Evolutionary conservation across 208 protist species (phyloP).

Genomic region (Acanthamoeba royreba): DNA sequence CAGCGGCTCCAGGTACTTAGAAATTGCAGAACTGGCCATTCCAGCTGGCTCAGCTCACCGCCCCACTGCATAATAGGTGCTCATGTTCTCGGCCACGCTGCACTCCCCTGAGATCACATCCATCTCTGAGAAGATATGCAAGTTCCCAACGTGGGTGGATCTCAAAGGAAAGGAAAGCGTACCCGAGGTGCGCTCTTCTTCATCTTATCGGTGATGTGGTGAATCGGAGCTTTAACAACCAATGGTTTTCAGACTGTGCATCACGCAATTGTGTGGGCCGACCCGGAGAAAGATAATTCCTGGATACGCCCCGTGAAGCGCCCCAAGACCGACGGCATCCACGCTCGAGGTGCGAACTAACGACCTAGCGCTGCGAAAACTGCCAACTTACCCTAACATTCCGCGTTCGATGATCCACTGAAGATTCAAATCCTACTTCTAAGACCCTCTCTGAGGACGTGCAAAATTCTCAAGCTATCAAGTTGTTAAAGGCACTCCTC

Average conservation of each 20-base stretch:
- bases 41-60: neutral
- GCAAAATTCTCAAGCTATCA: conserved; percentile 64
- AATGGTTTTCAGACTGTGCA: conserved; percentile 65
- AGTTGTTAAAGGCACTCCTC: conserved; percentile 52
- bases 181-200: conserved; percentile 25
- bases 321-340: conserved; percentile 63
- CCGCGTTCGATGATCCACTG: neutral
- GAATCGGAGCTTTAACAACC: neutral
- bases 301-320: neutral
- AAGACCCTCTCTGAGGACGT: conserved; percentile 12
- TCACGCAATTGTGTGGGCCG: conserved; percentile 64
- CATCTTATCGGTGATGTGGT: neutral
- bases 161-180: conserved; percentile 74
- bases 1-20: conserved; percentile 55
- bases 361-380: neutral
- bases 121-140: conserved; percentile 59
- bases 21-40: no score
- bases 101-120: conserved; percentile 65
- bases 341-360: conserved; percentile 5
- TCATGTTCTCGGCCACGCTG: conserved; percentile 80
- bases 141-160: conserved; percentile 77
- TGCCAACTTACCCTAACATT: neutral
- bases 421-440: neutral
- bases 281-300: conserved; percentile 60
- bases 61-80: conserved; percentile 55